Evolutionary conservation across 257 asterid species (phyloP).

Genomic region (Lavandula angustifolia): DNA sequence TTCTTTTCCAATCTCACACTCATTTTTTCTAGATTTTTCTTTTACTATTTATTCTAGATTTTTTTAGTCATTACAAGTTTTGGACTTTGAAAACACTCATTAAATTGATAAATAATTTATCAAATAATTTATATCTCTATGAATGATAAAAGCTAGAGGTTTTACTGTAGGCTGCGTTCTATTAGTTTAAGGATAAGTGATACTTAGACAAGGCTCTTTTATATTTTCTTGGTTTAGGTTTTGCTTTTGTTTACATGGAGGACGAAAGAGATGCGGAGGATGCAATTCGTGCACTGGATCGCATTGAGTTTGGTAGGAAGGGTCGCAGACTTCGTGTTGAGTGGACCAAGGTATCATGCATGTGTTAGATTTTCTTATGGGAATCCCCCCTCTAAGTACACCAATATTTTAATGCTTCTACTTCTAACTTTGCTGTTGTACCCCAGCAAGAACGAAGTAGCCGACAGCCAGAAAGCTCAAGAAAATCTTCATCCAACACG

Average conservation of each 20-base stretch:
- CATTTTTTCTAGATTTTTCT: no score
- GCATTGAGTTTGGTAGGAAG: conserved; percentile 77
- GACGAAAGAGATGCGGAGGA: conserved; percentile 90
- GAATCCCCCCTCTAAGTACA: background rate
- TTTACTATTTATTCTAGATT: no score
- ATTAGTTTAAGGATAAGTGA: background rate
- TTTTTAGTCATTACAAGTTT: no score
- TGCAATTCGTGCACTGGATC: conserved; percentile 79
- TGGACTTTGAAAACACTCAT: no score
- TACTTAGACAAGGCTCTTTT: background rate
- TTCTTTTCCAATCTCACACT: no score
- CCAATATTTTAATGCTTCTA: conserved; percentile 15
- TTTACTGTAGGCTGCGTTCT: background rate
- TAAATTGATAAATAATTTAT: no score
- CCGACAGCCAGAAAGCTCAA: conserved; percentile 55
- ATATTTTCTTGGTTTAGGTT: conserved; percentile 33
- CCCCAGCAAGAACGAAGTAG: conserved; percentile 65
- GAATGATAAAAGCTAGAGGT: no score
- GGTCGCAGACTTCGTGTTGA: conserved; percentile 87
- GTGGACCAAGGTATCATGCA: conserved; percentile 72
- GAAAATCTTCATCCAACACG: conserved; percentile 48
- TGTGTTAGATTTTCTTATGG: background rate
- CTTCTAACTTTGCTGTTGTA: conserved; percentile 4
- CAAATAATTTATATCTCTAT: no score
- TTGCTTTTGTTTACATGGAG: conserved; percentile 73